A percentile compares a stretch with the other conserved stretches of the same genome.
Evolutionary conservation across 257 asterid species (phyloP).

Genomic region (Nicotiana paniculata): DNA sequence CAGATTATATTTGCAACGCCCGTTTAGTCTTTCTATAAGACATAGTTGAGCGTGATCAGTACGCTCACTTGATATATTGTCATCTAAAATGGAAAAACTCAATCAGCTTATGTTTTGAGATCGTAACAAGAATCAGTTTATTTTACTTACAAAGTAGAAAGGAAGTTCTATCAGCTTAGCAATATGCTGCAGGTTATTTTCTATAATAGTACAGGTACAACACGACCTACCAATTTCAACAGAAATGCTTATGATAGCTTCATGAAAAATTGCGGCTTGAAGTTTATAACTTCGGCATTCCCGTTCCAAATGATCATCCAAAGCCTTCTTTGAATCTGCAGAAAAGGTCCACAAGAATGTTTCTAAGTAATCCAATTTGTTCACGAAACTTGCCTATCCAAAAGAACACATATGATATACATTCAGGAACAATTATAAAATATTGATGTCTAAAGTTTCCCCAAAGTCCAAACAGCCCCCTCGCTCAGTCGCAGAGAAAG

Average conservation of each 20-base stretch:
- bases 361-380: slow-evolving; percentile 4
- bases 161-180: background rate
- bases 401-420: background rate
- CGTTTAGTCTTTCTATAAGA: too few species aligned
- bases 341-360: slow-evolving; percentile 14
- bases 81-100: slow-evolving; percentile 40
- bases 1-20: too few species aligned
- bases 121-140: background rate
- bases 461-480: background rate
- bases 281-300: slow-evolving; percentile 69
- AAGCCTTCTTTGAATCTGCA: slow-evolving; percentile 68
- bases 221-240: slow-evolving; percentile 24
- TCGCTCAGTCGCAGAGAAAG: background rate
- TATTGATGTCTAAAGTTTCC: background rate
- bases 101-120: background rate
- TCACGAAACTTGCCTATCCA: background rate
- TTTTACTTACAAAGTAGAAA: background rate
- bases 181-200: background rate
- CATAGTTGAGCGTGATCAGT: too few species aligned
- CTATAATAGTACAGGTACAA: background rate
- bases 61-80: slow-evolving; percentile 23
- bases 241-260: slow-evolving; percentile 51
- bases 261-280: slow-evolving; percentile 69
- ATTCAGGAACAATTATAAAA: background rate
- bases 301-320: slow-evolving; percentile 54